phyloP scores from a whole-genome alignment of 495 filamentous ascomycete genomes.

The Aspergillus ellipticus region DNA sequence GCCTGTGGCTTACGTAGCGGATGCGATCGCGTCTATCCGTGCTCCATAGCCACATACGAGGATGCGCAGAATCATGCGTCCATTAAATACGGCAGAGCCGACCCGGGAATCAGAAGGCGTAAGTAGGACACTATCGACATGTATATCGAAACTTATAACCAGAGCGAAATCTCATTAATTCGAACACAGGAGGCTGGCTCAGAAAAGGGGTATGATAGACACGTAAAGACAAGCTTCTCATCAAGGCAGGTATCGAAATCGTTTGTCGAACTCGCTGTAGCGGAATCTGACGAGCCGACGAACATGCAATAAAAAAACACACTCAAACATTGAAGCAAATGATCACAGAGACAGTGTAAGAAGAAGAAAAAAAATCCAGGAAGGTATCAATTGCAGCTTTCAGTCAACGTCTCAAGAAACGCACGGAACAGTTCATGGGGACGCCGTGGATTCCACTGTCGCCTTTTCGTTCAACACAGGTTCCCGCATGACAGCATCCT shows the following conservation, averaged over 20 bases:
- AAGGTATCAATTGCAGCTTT: neutral
- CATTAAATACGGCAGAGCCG: neutral
- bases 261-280: neutral
- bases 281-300: neutral
- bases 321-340: neutral
- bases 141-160: neutral
- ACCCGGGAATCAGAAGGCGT: neutral
- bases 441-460: slow-evolving; percentile 24
- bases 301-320: neutral
- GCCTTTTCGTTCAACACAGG: slow-evolving; percentile 49
- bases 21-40: neutral
- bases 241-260: neutral
- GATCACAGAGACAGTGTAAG: neutral
- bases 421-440: slow-evolving; percentile 3
- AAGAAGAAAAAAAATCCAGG: neutral
- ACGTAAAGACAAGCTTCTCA: slow-evolving; percentile 2
- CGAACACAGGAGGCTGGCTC: neutral
- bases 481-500: slow-evolving; percentile 84
- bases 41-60: neutral
- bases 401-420: slow-evolving; percentile 19
- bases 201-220: slow-evolving; percentile 4
- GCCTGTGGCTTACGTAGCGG: too few relatives aligned
- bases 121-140: neutral
- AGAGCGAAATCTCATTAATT: neutral
- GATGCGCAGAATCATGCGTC: neutral